Evolutionary conservation across 495 filamentous ascomycete genomes (phyloP), one percentile per base, ranked within the genome.

Genomic region (Lasiosphaeris hirsuta): DNA sequence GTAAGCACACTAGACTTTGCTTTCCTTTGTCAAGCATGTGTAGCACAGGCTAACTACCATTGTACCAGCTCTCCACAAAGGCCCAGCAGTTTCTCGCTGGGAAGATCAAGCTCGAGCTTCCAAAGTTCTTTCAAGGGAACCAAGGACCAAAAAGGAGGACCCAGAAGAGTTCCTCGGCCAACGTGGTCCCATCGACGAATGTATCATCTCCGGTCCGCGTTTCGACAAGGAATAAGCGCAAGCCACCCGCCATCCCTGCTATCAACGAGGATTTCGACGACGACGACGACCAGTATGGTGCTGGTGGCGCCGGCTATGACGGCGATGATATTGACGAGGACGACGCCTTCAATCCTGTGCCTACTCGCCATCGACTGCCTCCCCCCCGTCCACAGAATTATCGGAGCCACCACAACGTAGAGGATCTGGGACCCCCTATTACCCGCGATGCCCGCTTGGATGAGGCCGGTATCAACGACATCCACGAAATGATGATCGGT

Each of bases 141-240:
- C 8, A 1, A 2, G 35, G 50, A 39, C 37, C 7, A 30, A 10
- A 7, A 33, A 9, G 4, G 30, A 30, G 56, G 59, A 23, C 66
- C 69, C 75, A 14, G 69, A 75, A 66, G 11, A 23, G 10, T 42
- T 23, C 35, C 47, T 66, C 81, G 84, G 47, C 90, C 89, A 11
- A 91, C 90, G 1, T 85, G 88, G 2, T 10, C 69, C 86, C 86
- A 50, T 95, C 93, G 5, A 96, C 93, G 0, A 88, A 90, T 53
- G 81, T 96, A 9, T 92, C 94, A 3, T 96, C 94, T 10, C 93
- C 94, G 6, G 69, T 90, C 3, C 79, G 62, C 38, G 62, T 67
- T 19, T 59, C 64, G 33, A 51, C 69, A 40, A 35, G 13, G 7
- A 69, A 63, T 39, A 74, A 67, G 47, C 63, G 62, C 14, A 78